A percentile compares a stretch with the other conserved stretches of the same genome.
Evolutionary conservation across 2,329 filamentous ascomycete species (phyloP).

Genomic region (Neospermospora avenae): DNA sequence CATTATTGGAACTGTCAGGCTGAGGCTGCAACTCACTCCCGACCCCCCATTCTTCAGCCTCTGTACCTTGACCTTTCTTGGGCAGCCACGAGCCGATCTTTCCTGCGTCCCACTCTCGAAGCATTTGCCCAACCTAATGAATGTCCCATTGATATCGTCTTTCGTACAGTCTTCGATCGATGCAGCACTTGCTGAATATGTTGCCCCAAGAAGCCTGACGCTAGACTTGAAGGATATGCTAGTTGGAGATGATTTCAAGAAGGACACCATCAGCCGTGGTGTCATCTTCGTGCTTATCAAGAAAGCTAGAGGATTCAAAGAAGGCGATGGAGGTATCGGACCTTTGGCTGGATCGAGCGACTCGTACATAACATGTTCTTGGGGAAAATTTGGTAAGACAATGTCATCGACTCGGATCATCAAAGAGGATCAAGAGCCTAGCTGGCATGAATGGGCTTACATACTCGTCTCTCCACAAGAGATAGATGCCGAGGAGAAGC

Average conservation of each 20-base stretch:
- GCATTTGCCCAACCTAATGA: constrained; percentile 69
- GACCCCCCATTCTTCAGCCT: constrained; percentile 76
- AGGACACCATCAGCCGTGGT: constrained; percentile 63
- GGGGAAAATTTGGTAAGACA: constrained; percentile 74
- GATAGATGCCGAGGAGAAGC: constrained; percentile 65
- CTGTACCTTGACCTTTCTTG: constrained; percentile 70
- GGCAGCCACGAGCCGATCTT: constrained; percentile 69
- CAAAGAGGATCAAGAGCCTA: constrained; percentile 61
- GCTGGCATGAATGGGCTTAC: constrained; percentile 68
- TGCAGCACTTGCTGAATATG: constrained; percentile 68
- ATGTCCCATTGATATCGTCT: constrained; percentile 61
- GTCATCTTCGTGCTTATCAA: constrained; percentile 65
- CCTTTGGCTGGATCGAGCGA: constrained; percentile 63
- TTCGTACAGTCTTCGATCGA: constrained; percentile 17
- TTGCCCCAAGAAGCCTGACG: constrained; percentile 71
- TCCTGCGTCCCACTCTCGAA: constrained; percentile 69
- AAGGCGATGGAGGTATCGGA: constrained; percentile 62
- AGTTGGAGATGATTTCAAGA: constrained; percentile 75
- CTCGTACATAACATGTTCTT: constrained; percentile 68
- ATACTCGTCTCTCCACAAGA: constrained; percentile 69
- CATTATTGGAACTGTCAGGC: constrained; percentile 65
- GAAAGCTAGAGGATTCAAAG: constrained; percentile 66
- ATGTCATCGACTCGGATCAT: constrained; percentile 65
- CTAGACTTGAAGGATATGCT: constrained; percentile 75
- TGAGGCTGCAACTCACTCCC: constrained; percentile 69